These are phyloP conservation scores for Escallonia herrerae DNA, from an alignment of 129 eudicot genomes.

Conservation along the genomic window DNA sequence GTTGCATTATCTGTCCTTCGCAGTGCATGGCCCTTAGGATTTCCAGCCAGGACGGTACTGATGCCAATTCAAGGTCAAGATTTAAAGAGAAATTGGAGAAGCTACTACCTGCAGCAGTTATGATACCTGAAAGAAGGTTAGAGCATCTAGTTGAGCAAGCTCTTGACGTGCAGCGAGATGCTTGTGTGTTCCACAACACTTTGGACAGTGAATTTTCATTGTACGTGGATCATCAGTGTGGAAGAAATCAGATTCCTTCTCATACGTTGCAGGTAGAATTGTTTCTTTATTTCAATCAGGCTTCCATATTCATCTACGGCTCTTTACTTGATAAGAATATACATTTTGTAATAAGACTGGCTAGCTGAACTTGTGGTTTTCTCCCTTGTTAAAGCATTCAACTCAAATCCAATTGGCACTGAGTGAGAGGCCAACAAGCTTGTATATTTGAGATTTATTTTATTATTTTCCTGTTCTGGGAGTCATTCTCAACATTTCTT, in stretches of 20 bases:
- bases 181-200: conserved; percentile 31
- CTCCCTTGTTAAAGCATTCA: too few species aligned
- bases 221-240: conserved; percentile 30
- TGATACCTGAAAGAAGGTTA: conserved; percentile 27
- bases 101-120: conserved; percentile 28
- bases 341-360: too few species aligned
- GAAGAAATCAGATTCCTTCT: conserved; percentile 26
- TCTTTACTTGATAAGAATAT: too few species aligned
- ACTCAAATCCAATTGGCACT: too few species aligned
- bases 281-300: neutral
- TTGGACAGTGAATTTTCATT: conserved; percentile 26
- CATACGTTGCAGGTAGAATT: conserved; percentile 24
- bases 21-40: conserved; percentile 7
- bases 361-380: too few species aligned
- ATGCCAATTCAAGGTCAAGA: conserved; percentile 5
- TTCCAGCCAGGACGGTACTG: conserved; percentile 3
- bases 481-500: too few species aligned
- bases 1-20: conserved; percentile 15
- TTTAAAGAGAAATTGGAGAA: conserved; percentile 26
- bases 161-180: conserved; percentile 23
- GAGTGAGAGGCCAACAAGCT: too few species aligned
- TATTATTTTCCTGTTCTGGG: too few species aligned
- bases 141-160: conserved; percentile 37
- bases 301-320: too few species aligned
- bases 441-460: too few species aligned